Evolutionary conservation across 345 rosid genomes (phyloP).

Genomic region (Diplotaxis tenuifolia): DNA sequence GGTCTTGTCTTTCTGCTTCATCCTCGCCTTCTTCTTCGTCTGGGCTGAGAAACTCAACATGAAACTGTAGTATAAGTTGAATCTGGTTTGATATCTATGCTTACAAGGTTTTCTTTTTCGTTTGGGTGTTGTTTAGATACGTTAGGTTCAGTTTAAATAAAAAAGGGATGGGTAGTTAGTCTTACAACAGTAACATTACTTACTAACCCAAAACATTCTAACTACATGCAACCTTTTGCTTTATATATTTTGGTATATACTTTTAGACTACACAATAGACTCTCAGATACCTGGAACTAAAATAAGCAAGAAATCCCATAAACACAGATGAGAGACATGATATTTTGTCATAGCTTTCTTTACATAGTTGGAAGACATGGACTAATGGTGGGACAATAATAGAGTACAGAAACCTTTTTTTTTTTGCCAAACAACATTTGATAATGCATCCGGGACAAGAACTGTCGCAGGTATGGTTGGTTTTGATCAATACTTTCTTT

Average conservation of each 20-base stretch:
- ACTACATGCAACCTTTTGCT: conserved; percentile 6
- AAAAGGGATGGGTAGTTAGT: conserved; percentile 15
- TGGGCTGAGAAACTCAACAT: conserved; percentile 17
- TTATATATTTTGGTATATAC: neutral
- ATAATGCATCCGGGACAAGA: conserved; percentile 19
- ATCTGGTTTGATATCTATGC: conserved; percentile 13
- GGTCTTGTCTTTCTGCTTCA: too few species aligned
- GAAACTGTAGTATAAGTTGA: conserved; percentile 5
- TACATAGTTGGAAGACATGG: neutral
- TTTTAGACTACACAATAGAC: neutral
- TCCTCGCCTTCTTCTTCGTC: conserved; percentile 62
- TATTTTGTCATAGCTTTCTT: neutral
- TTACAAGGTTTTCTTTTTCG: neutral
- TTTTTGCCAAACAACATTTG: neutral
- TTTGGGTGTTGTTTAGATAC: neutral
- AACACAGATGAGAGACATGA: neutral
- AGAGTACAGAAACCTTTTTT: neutral
- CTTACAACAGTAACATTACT: conserved; percentile 17
- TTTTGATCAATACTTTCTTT: conserved; percentile 5
- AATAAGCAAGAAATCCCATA: neutral
- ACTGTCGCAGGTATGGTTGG: conserved; percentile 3
- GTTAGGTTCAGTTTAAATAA: conserved; percentile 29
- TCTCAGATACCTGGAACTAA: neutral
- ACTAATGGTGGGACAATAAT: conserved; percentile 16
- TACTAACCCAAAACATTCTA: conserved; percentile 19